Evolutionary conservation across 345 rosid genomes (phyloP), one percentile per base, ranked within the genome.

Genomic region (Bruguiera sexangula): DNA sequence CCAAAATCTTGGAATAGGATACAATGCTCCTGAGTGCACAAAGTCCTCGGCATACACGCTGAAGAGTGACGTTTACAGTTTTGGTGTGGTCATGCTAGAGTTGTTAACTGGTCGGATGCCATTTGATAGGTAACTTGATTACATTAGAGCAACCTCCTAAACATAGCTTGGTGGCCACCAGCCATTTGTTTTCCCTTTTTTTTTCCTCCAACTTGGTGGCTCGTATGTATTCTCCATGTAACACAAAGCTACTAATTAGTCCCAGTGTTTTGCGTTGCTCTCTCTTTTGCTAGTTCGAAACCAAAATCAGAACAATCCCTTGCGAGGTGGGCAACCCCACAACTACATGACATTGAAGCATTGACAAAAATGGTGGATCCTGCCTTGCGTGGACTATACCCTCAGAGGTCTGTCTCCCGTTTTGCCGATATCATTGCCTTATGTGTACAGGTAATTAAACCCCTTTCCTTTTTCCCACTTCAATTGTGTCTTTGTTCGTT

Each of bases 81-180:
- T 92, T 63, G 99, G 99, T 39, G 96, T 95, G 67, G 99, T 92
- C 60, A 92, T 92, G 99, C 72, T 95, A 68, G 99, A 95, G 83
- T 75, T 95, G 27, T 65, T 95, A 70, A 88, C 96, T 0, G 97
- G 99, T 16, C 86, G 96, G 69, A 86, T 65, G 89, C 97, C 99
- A 72, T 67, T 77, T 56, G 95, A 95, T 82, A 84, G 81, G 99
- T 92, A 58, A n/a, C 51, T 46, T n/a, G 36, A 18, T 37, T 5
- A n/a, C 29, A 39, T 39, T 10, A 39, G 16, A 10, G 48, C 48
- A 39, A 39, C 13, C 15, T 39, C 48, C 15, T 39, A 39, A 11
- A 39, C 48, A 39, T 9, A 11, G 3, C 13, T 9, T 39, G 48
- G 48, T 39, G 48, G 48, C 48, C 2, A 39, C 10, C 48, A 10